Percentiles rank a stretch among this genome's conserved stretches.
phyloP scores from a whole-genome alignment of 768 basidiomycete genomes.

The Lanmaoa rubissima region DNA sequence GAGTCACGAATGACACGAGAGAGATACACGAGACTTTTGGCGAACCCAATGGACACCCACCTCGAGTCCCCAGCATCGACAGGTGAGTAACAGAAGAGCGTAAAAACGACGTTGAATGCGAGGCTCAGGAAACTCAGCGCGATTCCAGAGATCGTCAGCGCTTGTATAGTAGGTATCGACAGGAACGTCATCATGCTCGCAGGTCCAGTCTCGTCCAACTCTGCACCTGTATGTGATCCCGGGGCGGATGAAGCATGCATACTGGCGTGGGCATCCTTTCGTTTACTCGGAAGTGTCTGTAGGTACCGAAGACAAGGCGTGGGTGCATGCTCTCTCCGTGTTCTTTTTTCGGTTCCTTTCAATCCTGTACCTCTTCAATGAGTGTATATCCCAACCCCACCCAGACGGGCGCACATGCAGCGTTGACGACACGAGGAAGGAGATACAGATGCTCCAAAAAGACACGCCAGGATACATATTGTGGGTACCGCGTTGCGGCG shows the following conservation, averaged over 20 bases:
- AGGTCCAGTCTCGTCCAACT: conserved; percentile 8
- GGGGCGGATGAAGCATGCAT: background rate
- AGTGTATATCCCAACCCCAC: conserved; percentile 13
- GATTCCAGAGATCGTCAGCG: conserved; percentile 49
- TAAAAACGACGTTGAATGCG: conserved; percentile 52
- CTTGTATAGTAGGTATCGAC: conserved; percentile 49
- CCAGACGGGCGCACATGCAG: conserved; percentile 8
- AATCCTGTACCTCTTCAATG: conserved; percentile 19
- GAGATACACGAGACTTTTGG: too few species aligned
- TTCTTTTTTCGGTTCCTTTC: background rate
- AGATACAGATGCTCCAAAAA: conserved; percentile 18
- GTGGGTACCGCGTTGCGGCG: conserved; percentile 16
- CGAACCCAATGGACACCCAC: too few species aligned
- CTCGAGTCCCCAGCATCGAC: too few species aligned
- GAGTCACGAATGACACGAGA: too few species aligned
- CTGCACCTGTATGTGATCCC: background rate
- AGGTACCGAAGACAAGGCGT: background rate
- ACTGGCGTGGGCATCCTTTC: background rate
- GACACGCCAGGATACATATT: conserved; percentile 10
- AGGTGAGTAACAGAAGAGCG: too few species aligned
- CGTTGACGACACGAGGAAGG: conserved; percentile 14
- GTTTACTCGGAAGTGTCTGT: too few species aligned
- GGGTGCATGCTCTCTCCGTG: background rate
- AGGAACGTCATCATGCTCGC: conserved; percentile 37
- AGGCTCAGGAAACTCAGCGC: conserved; percentile 51